phyloP scores from a whole-genome alignment of 106 monocot species.

The Dioscorea zingiberensis region DNA sequence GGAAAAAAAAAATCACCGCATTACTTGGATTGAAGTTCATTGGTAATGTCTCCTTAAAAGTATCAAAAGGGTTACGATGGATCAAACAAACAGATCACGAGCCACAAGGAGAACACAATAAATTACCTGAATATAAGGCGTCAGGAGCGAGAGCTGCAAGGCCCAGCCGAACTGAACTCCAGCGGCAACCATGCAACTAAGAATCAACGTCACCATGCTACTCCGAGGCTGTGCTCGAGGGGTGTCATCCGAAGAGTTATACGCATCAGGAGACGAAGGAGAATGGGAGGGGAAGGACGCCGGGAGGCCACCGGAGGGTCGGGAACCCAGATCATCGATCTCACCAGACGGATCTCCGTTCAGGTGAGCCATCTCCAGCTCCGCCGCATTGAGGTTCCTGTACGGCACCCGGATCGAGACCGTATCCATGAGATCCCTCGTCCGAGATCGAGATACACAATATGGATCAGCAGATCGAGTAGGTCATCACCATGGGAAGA shows the following conservation, averaged over 20 bases:
- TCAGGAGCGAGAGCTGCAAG: constrained; percentile 86
- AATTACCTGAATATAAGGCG: constrained; percentile 96
- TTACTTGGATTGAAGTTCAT: background rate
- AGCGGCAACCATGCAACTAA: constrained; percentile 76
- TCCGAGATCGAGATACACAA: background rate
- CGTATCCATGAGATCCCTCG: constrained; percentile 13
- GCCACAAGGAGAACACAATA: too few relatives aligned
- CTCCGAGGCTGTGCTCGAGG: constrained; percentile 7
- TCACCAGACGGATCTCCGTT: constrained; percentile 2
- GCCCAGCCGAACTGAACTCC: constrained; percentile 99
- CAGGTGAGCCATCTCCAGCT: constrained; percentile 22
- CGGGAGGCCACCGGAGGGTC: constrained; percentile 7
- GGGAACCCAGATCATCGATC: constrained; percentile 1
- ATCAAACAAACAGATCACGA: constrained; percentile 13
- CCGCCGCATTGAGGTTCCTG: constrained; percentile 33
- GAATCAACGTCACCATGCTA: constrained; percentile 57
- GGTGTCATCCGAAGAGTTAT: background rate
- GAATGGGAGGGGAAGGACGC: background rate
- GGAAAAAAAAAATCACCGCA: background rate
- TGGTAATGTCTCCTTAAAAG: too few relatives aligned
- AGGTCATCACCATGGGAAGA: too few relatives aligned
- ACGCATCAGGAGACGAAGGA: background rate
- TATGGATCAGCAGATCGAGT: background rate
- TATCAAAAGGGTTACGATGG: too few relatives aligned
- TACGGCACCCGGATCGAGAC: constrained; percentile 25